Conservation (phyloP, 2,329 filamentous ascomycete species). For the Hawksworthiomyces lignivorus region DNA sequence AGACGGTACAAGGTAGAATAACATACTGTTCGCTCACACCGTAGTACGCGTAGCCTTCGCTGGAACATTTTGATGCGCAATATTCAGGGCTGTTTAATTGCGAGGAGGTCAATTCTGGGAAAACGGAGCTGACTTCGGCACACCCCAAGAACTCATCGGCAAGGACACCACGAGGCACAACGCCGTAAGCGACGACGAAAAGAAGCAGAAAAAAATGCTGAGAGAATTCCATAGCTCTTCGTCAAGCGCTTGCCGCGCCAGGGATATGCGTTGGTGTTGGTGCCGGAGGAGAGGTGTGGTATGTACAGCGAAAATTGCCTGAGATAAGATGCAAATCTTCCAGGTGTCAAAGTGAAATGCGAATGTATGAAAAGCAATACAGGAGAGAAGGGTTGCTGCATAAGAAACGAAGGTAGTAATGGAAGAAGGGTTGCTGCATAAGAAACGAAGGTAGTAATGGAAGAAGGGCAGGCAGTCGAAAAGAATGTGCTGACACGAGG, state of each 20-base stretch:
- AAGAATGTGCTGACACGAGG: no score
- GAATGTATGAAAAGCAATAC: no score
- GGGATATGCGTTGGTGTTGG: neutral
- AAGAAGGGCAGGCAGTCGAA: no score
- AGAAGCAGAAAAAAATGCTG: slow-evolving; percentile 7
- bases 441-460: no score
- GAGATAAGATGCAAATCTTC: no score
- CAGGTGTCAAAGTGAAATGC: no score
- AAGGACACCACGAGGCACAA: no score
- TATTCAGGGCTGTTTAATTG: slow-evolving; percentile 11
- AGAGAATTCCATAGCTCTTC: slow-evolving; percentile 10
- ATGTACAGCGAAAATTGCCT: no score
- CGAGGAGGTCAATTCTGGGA: slow-evolving; percentile 6
- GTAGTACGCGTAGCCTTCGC: slow-evolving; percentile 13
- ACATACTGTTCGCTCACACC: slow-evolving; percentile 13
- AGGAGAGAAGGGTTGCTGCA: no score
- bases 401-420: no score
- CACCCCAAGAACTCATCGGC: slow-evolving; percentile 13
- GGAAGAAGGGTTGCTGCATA: no score
- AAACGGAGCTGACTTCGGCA: slow-evolving; percentile 14
- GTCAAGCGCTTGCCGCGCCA: no score
- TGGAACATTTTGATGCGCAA: slow-evolving; percentile 9
- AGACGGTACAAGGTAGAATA: neutral
- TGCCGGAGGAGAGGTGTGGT: neutral
- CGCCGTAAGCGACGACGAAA: slow-evolving; percentile 5